Percentiles rank a stretch among this genome's conserved stretches.
phyloP scores from a whole-genome alignment of 2,329 filamentous ascomycete genomes.

The Coccinonectria pachysandricola region DNA sequence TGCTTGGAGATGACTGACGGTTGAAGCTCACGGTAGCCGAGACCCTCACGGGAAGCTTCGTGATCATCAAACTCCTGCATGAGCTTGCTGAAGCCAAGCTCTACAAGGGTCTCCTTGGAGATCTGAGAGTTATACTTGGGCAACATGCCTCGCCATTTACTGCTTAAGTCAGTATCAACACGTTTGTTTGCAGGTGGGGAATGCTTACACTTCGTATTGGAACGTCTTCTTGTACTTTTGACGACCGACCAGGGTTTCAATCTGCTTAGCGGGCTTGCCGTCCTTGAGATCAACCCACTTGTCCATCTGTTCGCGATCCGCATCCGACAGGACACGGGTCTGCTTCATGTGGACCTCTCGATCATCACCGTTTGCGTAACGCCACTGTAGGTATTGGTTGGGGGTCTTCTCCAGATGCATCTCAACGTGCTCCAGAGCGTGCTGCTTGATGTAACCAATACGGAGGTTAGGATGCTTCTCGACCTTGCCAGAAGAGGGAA shows the following conservation, averaged over 20 bases:
- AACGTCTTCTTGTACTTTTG: conserved; percentile 99
- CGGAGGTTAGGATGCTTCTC: conserved; percentile 98
- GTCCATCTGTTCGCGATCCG: conserved; percentile 85
- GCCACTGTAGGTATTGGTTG: conserved; percentile 98
- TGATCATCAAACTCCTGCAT: conserved; percentile 98
- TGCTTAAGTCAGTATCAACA: conserved; percentile 25
- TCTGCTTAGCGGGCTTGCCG: conserved; percentile 63
- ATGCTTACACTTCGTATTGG: conserved; percentile 82
- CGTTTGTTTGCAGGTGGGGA: background rate
- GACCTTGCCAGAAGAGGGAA: conserved; percentile 75
- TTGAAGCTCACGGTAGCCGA: conserved; percentile 88
- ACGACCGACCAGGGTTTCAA: conserved; percentile 86
- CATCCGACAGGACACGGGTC: conserved; percentile 76
- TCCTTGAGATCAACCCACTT: conserved; percentile 78
- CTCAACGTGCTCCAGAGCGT: conserved; percentile 96
- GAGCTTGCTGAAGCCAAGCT: conserved; percentile 83
- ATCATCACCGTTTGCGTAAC: conserved; percentile 93
- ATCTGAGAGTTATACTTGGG: conserved; percentile 92
- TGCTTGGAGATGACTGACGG: conserved; percentile 94
- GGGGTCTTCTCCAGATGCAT: conserved; percentile 99
- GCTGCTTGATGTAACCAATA: conserved; percentile 99
- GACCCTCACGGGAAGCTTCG: conserved; percentile 95
- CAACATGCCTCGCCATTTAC: conserved; percentile 79
- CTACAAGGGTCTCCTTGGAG: conserved; percentile 79
- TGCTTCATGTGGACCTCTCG: conserved; percentile 97